phyloP scores from a whole-genome alignment of 148 eudicot species.

The Amaranthus palmeri region DNA sequence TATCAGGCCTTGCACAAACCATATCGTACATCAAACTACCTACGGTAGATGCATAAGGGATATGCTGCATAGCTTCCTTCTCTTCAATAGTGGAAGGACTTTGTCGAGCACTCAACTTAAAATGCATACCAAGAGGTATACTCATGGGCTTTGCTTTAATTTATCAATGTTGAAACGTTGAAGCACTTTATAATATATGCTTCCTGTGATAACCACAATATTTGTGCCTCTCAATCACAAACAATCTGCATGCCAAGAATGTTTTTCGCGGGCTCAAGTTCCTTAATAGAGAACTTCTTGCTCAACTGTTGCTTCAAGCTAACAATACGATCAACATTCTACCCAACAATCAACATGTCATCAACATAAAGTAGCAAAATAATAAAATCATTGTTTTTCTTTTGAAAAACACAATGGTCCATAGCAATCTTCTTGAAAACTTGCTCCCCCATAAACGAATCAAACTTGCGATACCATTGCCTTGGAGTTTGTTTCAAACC shows the following conservation, averaged over 20 bases:
- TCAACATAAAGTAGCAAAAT: too few species aligned
- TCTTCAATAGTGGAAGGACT: too few species aligned
- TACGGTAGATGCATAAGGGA: background rate
- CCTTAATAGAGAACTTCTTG: background rate
- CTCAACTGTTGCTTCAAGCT: background rate
- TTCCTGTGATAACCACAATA: background rate
- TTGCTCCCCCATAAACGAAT: too few species aligned
- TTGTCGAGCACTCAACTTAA: background rate
- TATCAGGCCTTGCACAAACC: too few species aligned
- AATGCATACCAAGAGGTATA: background rate
- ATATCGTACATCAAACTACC: background rate
- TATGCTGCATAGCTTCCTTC: background rate
- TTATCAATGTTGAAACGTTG: background rate
- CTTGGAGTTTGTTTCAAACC: too few species aligned
- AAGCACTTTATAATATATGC: conserved; percentile 1
- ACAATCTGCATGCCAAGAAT: background rate
- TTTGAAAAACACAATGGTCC: too few species aligned
- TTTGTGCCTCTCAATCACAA: background rate
- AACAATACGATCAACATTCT: too few species aligned
- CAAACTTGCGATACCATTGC: too few species aligned
- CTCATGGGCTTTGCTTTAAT: background rate
- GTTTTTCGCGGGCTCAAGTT: background rate
- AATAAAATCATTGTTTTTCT: too few species aligned
- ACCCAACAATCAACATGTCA: too few species aligned
- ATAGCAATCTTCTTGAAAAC: too few species aligned